Conservation (phyloP, 2,329 filamentous ascomycete species). For the Colletotrichum brevisporum region DNA sequence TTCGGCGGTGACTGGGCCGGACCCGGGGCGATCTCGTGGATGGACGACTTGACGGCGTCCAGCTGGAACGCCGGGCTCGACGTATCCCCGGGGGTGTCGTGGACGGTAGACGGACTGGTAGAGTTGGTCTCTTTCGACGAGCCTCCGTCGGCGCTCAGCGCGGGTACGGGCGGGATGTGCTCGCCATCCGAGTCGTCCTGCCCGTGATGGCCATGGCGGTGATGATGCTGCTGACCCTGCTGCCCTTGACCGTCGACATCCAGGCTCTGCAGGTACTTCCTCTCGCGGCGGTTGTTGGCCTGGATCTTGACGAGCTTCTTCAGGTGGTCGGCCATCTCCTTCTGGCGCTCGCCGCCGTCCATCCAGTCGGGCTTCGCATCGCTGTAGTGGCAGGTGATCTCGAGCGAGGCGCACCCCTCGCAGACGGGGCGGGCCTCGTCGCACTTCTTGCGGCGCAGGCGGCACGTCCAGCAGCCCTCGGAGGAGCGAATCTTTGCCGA, state of each 20-base stretch:
- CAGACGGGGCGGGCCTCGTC: conserved; percentile 68
- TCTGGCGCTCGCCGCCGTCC: conserved; percentile 55
- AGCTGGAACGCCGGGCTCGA: conserved; percentile 35
- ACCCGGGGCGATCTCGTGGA: conserved; percentile 34
- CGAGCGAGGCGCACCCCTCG: conserved; percentile 63
- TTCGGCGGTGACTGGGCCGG: conserved; percentile 21
- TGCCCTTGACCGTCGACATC: conserved; percentile 26
- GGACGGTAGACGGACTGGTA: conserved; percentile 31
- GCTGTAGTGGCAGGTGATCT: conserved; percentile 69
- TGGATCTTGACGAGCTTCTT: conserved; percentile 45
- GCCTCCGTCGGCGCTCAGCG: conserved; percentile 27
- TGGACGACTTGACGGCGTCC: conserved; percentile 38
- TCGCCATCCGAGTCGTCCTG: conserved; percentile 31
- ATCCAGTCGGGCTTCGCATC: conserved; percentile 70
- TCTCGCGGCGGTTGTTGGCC: conserved; percentile 53
- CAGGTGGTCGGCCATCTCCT: conserved; percentile 44
- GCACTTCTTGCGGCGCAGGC: conserved; percentile 73
- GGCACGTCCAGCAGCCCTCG: conserved; percentile 73
- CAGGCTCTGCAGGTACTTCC: conserved; percentile 61
- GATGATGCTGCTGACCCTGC: too few relatives aligned
- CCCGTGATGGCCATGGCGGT: neutral
- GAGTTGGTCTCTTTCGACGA: conserved; percentile 33
- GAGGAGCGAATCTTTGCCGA: conserved; percentile 54
- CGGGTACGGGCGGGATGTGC: conserved; percentile 30
- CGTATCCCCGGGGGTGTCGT: conserved; percentile 37